Percentiles rank a stretch among this genome's conserved stretches.
Evolutionary conservation across 2,329 filamentous ascomycete species (phyloP).

Genomic region (Fusarium sulawesiense): DNA sequence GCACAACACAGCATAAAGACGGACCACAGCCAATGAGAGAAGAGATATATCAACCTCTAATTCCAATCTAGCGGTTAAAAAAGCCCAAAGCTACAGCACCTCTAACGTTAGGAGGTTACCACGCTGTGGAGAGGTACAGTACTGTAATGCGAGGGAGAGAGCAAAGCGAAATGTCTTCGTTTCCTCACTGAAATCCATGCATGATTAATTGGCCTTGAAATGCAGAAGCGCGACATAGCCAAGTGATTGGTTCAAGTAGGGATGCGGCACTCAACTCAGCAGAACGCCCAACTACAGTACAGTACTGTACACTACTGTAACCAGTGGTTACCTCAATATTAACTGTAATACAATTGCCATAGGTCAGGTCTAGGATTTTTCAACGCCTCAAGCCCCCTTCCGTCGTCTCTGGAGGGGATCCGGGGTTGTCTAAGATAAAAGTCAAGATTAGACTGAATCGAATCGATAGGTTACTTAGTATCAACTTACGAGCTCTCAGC

Average conservation of each 20-base stretch:
- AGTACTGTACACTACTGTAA: neutral
- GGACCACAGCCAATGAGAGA: slow-evolving; percentile 17
- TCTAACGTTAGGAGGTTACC: neutral
- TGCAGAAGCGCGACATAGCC: slow-evolving; percentile 20
- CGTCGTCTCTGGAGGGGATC: slow-evolving; percentile 25
- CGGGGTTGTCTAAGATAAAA: slow-evolving; percentile 15
- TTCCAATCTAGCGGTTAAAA: slow-evolving; percentile 13
- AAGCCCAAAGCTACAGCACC: slow-evolving; percentile 1
- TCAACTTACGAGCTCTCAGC: neutral
- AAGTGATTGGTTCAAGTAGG: slow-evolving; percentile 36
- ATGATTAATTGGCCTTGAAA: slow-evolving; percentile 43
- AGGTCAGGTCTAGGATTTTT: slow-evolving; percentile 23
- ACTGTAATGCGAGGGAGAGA: slow-evolving; percentile 22
- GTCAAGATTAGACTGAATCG: slow-evolving; percentile 4
- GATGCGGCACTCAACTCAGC: slow-evolving; percentile 28
- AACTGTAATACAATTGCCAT: slow-evolving; percentile 12
- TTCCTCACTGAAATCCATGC: slow-evolving; percentile 33
- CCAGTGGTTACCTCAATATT: slow-evolving; percentile 17
- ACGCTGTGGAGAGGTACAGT: slow-evolving; percentile 12
- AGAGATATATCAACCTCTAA: slow-evolving; percentile 3
- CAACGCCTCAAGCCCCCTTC: slow-evolving; percentile 20
- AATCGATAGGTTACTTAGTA: neutral
- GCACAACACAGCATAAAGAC: slow-evolving; percentile 19
- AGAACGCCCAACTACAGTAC: neutral
- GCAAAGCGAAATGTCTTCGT: slow-evolving; percentile 13